Evolutionary conservation across 2,329 filamentous ascomycete genomes (phyloP), one percentile per base, ranked within the genome.

Genomic region (Basipetospora chlamydospora): DNA sequence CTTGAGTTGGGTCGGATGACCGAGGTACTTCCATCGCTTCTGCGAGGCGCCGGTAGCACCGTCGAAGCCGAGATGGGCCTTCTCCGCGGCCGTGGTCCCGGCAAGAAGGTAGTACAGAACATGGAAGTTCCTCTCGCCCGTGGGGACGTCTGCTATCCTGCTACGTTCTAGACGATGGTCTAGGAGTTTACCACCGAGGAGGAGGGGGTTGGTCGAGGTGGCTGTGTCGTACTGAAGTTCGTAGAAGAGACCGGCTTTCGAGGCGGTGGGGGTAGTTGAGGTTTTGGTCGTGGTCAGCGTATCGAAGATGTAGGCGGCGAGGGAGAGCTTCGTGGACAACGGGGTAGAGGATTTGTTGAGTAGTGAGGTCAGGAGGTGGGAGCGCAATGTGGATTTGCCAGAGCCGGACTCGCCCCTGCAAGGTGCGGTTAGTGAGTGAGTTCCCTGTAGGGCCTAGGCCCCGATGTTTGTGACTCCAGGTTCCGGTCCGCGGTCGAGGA

Each of bases 221-320:
- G 84, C 76, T 1, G 84, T 93, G 55, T 98, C 88, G 54, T 98
- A 98, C 57, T 98, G 90, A 28, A 98, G 68, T 57, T 98, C 90
- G 55, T 90, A 90, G 54, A 93, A 94, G 12, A 98, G 70, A 43
- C 90, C 90, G 9, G 90, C 81, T 57, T 96, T 96, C 35, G 88
- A 96, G 20, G 90, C 90, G 2, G 85, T 94, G 2, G 87, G 87
- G 0, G 88, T 96, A 1, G 88, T 96, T 23, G 87, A 78, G 2
- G 88, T 93, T 62, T 98, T 98, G 18, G 90, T 98, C 2, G 90
- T 96, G 5, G 90, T 98, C 41, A 98, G 70, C 2, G 85, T 82
- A 53, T 98, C 90, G 55, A 98, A 98, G 41, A 96, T 75, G 55
- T 95, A 98, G 29, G 88, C 80, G 16, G 88, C 88, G 34, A 92